A percentile compares a stretch with the other conserved stretches of the same genome.
Conservation (phyloP, 2,329 filamentous ascomycete genomes). For the Periconia macrospinosa region DNA sequence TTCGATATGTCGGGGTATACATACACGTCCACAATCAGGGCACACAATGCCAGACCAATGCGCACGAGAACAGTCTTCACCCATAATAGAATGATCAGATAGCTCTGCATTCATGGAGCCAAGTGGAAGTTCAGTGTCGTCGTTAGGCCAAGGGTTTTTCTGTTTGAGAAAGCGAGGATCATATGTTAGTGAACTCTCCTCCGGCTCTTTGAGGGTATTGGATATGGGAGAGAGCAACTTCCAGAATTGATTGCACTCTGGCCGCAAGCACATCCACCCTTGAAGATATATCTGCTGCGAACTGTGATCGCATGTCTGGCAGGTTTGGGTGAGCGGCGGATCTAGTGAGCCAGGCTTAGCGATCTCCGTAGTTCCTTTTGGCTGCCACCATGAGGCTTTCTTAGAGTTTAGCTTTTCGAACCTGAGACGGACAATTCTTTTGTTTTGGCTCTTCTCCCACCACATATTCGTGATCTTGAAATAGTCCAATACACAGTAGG, state of each 20-base stretch:
- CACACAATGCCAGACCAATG: conserved; percentile 69
- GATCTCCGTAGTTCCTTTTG: conserved; percentile 33
- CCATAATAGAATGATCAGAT: conserved; percentile 40
- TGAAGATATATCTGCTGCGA: conserved; percentile 47
- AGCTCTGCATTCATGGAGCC: conserved; percentile 21
- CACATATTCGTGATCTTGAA: conserved; percentile 72
- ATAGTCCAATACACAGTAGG: conserved; percentile 68
- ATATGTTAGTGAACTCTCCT: conserved; percentile 51
- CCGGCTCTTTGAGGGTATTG: conserved; percentile 21
- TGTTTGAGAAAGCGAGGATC: conserved; percentile 60
- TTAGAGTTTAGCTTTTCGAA: conserved; percentile 64
- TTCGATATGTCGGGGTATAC: too few relatives aligned
- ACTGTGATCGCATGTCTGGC: conserved; percentile 35
- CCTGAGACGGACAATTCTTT: conserved; percentile 60
- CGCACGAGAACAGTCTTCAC: conserved; percentile 53
- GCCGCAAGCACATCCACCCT: conserved; percentile 62
- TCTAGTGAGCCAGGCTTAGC: conserved; percentile 32
- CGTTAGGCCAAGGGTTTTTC: conserved; percentile 49
- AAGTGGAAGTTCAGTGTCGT: conserved; percentile 43
- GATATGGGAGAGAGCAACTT: conserved; percentile 28
- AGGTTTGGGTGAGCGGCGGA: conserved; percentile 37
- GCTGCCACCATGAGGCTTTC: conserved; percentile 62
- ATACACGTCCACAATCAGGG: conserved; percentile 60
- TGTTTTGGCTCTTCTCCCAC: conserved; percentile 58
- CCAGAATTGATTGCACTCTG: conserved; percentile 60